These are phyloP conservation scores for Astrocystis sublimbata DNA, from an alignment of 495 filamentous ascomycete species.

Conservation along the genomic window DNA sequence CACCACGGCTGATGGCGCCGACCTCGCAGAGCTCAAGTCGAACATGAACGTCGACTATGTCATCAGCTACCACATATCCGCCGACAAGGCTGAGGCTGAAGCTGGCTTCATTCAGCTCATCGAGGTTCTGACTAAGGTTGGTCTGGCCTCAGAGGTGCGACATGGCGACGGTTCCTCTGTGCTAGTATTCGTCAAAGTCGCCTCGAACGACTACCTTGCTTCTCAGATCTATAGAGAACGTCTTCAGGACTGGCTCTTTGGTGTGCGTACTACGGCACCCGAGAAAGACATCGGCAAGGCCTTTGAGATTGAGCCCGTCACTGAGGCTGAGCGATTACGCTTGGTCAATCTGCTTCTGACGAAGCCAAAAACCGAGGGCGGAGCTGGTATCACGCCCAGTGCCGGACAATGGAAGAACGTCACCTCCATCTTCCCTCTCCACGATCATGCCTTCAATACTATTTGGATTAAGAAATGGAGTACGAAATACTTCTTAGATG, in stretches of 20 bases:
- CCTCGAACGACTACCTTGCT: slow-evolving; percentile 62
- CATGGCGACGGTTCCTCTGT: slow-evolving; percentile 75
- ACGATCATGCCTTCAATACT: slow-evolving; percentile 85
- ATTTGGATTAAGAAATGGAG: slow-evolving; percentile 89
- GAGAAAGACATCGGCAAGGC: slow-evolving; percentile 67
- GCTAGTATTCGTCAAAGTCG: slow-evolving; percentile 79
- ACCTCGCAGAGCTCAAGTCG: slow-evolving; percentile 34
- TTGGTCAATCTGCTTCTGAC: slow-evolving; percentile 87
- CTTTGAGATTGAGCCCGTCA: slow-evolving; percentile 67
- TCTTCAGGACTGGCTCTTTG: slow-evolving; percentile 94
- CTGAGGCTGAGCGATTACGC: slow-evolving; percentile 84
- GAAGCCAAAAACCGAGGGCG: slow-evolving; percentile 74
- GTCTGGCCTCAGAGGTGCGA: slow-evolving; percentile 82
- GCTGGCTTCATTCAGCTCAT: slow-evolving; percentile 75
- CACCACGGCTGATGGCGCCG: slow-evolving; percentile 31
- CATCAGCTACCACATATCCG: slow-evolving; percentile 73
- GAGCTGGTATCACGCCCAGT: slow-evolving; percentile 84
- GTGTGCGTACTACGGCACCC: slow-evolving; percentile 77
- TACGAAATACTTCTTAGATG: slow-evolving; percentile 73
- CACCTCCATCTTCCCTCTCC: slow-evolving; percentile 80
- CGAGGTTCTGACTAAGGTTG: slow-evolving; percentile 66
- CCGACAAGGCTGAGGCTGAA: slow-evolving; percentile 64
- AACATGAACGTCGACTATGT: slow-evolving; percentile 82
- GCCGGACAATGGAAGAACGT: slow-evolving; percentile 85
- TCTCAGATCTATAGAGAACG: slow-evolving; percentile 68